Conservation (phyloP, 768 basidiomycete genomes). For the Suillus alpinus region DNA sequence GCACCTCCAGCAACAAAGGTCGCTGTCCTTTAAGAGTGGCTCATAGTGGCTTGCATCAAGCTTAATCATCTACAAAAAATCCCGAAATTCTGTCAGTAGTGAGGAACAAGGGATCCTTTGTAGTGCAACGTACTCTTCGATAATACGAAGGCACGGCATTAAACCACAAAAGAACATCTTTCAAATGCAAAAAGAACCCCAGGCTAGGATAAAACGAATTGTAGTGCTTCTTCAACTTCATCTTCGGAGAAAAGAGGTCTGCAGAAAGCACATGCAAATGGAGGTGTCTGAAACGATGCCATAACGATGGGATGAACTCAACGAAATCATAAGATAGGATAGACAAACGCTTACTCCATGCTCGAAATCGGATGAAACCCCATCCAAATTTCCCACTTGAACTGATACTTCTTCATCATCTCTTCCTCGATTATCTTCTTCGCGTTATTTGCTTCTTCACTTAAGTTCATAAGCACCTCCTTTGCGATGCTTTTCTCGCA, state of each 20-base stretch:
- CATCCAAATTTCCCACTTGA: slow-evolving; percentile 71
- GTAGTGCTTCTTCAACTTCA: slow-evolving; percentile 90
- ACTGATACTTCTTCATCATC: slow-evolving; percentile 71
- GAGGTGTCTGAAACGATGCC: slow-evolving; percentile 52
- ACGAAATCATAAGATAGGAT: background rate
- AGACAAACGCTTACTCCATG: slow-evolving; percentile 68
- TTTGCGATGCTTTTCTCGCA: slow-evolving; percentile 54
- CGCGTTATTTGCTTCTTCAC: slow-evolving; percentile 53
- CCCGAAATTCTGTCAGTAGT: slow-evolving; percentile 1
- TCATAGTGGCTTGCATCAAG: slow-evolving; percentile 57
- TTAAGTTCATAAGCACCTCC: slow-evolving; percentile 49
- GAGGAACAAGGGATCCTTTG: background rate
- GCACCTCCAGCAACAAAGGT: slow-evolving; percentile 72
- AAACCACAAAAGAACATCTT: slow-evolving; percentile 79
- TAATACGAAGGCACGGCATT: slow-evolving; percentile 60
- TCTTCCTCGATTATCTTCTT: slow-evolving; percentile 70
- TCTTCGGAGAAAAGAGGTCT: slow-evolving; percentile 62
- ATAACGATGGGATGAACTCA: background rate
- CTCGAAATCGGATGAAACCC: slow-evolving; percentile 88
- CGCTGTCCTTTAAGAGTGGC: slow-evolving; percentile 58
- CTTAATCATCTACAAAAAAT: slow-evolving; percentile 44
- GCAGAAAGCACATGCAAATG: slow-evolving; percentile 85
- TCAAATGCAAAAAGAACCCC: slow-evolving; percentile 82
- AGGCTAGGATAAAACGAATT: slow-evolving; percentile 85
- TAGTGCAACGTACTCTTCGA: slow-evolving; percentile 39